Evolutionary conservation across 1,284 basidiomycete species (phyloP), one percentile per base, ranked within the genome.

Genomic region (Phenoliferia sp.): DNA sequence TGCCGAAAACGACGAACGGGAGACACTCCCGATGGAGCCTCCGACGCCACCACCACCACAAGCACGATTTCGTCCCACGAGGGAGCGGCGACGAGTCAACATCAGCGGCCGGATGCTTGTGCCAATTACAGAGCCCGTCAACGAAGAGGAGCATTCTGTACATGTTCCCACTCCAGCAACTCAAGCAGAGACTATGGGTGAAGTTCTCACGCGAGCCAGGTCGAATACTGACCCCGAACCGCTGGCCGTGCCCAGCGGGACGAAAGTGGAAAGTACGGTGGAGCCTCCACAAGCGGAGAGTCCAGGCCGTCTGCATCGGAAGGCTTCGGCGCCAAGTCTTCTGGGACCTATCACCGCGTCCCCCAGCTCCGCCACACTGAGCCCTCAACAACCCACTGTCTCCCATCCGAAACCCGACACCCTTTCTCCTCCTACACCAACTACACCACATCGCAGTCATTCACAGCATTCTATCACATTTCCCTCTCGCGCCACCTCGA

Each of bases 71-170:
- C 57, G 62, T 1, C 62, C 55, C 26, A 32, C 66, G 16, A 35
- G 67, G 36, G 67, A 71, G 39, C 61, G 71, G 4, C 44, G 69
- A 32, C 52, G 71, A 48, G 69, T 70, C 65, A 69, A 73, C 39
- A 65, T 73, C 54, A 63, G 64, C 16, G 69, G 66, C 2, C 28
- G 59, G 2, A 29, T 62, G 60, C 61, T 68, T 26, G 59, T 59
- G 1, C 61, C 50, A 26, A 48, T 58, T 31, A 34, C 56, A 2
- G 65, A 66, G 19, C 55, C 56, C 6, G 32, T 36, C 44, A 22
- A 62, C 34, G 65, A 59, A 28, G 61, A 59, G n/a, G 57, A 52
- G 4, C 12, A 32, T 15, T 19, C 64, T n/a, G 34, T 36, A 10
- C 10, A 7, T 22, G 19, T 29, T 19, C 15, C 36, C 10, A 39